These are phyloP conservation scores for Dioscorea cayenensis DNA, from an alignment of 116 monocot genomes.

Conservation along the genomic window DNA sequence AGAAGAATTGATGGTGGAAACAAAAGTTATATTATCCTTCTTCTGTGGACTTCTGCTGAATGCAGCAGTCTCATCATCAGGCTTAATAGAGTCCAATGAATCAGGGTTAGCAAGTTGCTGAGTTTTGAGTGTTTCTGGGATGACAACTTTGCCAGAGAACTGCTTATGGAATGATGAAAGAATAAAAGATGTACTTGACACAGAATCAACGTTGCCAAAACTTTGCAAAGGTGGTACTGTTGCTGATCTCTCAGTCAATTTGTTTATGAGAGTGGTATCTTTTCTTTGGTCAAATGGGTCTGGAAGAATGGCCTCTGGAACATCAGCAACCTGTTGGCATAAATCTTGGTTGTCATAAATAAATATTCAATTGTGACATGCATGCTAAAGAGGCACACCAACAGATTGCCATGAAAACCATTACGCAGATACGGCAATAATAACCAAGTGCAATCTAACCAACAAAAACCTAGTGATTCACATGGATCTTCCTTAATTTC, in stretches of 20 bases:
- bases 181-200: slow-evolving; percentile 34
- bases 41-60: slow-evolving; percentile 1
- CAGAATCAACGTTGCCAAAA: slow-evolving; percentile 11
- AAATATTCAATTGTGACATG: not conserved
- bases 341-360: not conserved
- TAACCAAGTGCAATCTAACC: not conserved
- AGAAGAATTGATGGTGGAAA: slow-evolving; percentile 2
- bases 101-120: slow-evolving; percentile 12
- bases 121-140: slow-evolving; percentile 28
- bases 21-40: slow-evolving; percentile 1
- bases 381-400: not conserved
- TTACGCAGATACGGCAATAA: not conserved
- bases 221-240: slow-evolving; percentile 4
- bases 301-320: slow-evolving; percentile 59
- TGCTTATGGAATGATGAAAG: slow-evolving; percentile 35
- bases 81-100: slow-evolving; percentile 1
- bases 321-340: slow-evolving; percentile 34
- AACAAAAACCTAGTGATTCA: too few species aligned
- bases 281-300: slow-evolving; percentile 44
- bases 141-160: slow-evolving; percentile 35
- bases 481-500: not conserved
- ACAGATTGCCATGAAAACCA: not conserved
- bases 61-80: slow-evolving; percentile 7
- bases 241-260: slow-evolving; percentile 11
- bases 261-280: not conserved